A percentile compares a stretch with the other conserved stretches of the same genome.
These are phyloP conservation scores for Mychonastes homosphaera DNA, from an alignment of 139 green algal genomes.

Conservation along the genomic window DNA sequence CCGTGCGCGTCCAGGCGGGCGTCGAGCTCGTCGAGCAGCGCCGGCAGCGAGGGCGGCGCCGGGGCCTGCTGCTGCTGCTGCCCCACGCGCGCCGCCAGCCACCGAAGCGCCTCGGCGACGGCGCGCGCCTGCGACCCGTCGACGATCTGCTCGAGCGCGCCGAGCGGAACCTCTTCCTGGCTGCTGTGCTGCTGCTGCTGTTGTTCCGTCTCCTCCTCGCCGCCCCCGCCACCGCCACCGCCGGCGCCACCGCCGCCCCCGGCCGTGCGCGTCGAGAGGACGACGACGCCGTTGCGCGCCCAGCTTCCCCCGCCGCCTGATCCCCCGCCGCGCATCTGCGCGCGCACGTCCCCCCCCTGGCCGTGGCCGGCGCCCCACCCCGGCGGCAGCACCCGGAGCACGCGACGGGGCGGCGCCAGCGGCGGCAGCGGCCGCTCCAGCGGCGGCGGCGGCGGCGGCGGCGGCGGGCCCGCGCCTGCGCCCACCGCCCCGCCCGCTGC, in stretches of 20 bases:
- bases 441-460: background rate
- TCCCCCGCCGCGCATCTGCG: too few relatives aligned
- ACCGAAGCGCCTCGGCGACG: conserved; percentile 30
- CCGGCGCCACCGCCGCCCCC: background rate
- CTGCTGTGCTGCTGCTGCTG: conserved; percentile 1
- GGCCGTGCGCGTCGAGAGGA: too few relatives aligned
- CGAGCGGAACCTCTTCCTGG: conserved; percentile 13
- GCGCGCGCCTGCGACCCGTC: conserved; percentile 46
- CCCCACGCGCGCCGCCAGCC: conserved; percentile 5
- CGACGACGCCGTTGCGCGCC: too few relatives aligned
- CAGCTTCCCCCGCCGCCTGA: too few relatives aligned
- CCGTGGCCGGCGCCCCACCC: background rate
- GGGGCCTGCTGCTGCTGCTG: conserved; percentile 4
- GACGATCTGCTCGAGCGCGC: conserved; percentile 46
- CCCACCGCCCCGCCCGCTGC: background rate
- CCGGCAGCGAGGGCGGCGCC: conserved; percentile 12
- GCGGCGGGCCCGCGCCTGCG: background rate
- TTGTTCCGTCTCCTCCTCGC: conserved; percentile 9
- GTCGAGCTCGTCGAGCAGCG: conserved; percentile 27
- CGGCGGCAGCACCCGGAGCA: background rate
- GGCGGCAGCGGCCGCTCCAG: background rate
- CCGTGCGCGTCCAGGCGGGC: conserved; percentile 30
- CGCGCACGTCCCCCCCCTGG: background rate
- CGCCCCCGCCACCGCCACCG: background rate
- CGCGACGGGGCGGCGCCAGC: background rate